Evolutionary conservation across 805 yeast species (phyloP).

Genomic region (Ogataea ramenticola): DNA sequence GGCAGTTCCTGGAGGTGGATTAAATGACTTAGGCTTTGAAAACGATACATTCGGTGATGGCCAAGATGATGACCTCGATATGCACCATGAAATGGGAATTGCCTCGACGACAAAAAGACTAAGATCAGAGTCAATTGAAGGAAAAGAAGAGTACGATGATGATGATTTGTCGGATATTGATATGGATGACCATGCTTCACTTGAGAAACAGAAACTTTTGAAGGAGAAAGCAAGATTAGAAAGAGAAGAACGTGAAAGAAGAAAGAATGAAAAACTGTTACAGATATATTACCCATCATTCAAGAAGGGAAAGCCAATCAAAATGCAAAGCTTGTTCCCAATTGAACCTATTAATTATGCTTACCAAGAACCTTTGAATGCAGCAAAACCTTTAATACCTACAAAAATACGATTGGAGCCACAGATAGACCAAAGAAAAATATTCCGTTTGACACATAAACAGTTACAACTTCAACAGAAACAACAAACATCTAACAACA

Average conservation of each 20-base stretch:
- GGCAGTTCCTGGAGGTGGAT: constrained; percentile 13
- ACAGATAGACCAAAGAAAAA: constrained; percentile 50
- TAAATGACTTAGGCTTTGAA: constrained; percentile 23
- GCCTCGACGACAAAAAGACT: neutral
- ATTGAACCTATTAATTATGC: constrained; percentile 43
- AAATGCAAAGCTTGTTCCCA: constrained; percentile 63
- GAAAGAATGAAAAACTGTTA: constrained; percentile 28
- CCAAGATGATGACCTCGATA: constrained; percentile 14
- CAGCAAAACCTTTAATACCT: constrained; percentile 46
- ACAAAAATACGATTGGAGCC: constrained; percentile 53
- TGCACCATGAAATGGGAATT: neutral
- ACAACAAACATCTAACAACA: neutral
- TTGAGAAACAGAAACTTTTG: constrained; percentile 3
- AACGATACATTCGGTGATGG: constrained; percentile 9
- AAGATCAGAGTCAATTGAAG: neutral
- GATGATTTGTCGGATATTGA: constrained; percentile 17
- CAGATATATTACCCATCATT: constrained; percentile 58
- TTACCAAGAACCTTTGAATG: constrained; percentile 43
- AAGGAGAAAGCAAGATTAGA: constrained; percentile 7
- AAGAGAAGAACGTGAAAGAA: constrained; percentile 22
- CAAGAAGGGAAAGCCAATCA: constrained; percentile 44
- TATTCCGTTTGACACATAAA: constrained; percentile 32
- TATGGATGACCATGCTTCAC: constrained; percentile 21
- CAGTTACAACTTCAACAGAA: constrained; percentile 8
- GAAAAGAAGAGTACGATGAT: constrained; percentile 11